Evolutionary conservation across 2,329 filamentous ascomycete species (phyloP).

Genomic region (Aspergillus amoenus): DNA sequence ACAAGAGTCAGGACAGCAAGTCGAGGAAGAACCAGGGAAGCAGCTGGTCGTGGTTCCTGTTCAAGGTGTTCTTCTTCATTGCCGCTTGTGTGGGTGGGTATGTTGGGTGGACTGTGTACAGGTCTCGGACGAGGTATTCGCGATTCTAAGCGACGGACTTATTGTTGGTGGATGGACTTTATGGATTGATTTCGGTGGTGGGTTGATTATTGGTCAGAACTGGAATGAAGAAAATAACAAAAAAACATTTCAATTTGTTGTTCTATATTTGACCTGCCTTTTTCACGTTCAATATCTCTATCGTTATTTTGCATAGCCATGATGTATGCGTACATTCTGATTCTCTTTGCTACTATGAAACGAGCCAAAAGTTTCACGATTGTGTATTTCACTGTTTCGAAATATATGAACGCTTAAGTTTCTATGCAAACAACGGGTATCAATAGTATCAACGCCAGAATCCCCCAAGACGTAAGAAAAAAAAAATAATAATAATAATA

Average conservation of each 20-base stretch:
- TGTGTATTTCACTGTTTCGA: neutral
- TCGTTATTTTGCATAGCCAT: constrained; percentile 23
- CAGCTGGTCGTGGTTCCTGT: constrained; percentile 70
- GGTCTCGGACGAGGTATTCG: constrained; percentile 56
- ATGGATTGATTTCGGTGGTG: neutral
- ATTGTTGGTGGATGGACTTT: neutral
- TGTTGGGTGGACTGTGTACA: constrained; percentile 80
- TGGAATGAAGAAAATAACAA: constrained; percentile 9
- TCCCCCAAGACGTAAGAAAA: neutral
- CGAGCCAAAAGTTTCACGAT: constrained; percentile 15
- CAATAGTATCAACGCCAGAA: neutral
- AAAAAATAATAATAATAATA: neutral
- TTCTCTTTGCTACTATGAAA: constrained; percentile 13
- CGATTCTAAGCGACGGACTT: constrained; percentile 29
- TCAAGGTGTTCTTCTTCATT: constrained; percentile 79
- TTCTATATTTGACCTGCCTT: neutral
- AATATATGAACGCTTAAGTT: neutral
- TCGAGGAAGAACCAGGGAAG: constrained; percentile 32
- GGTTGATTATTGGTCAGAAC: neutral
- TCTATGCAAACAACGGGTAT: constrained; percentile 6
- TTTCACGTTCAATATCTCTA: constrained; percentile 10
- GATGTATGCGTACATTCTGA: constrained; percentile 17
- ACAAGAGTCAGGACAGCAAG: too few species aligned
- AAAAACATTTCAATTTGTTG: constrained; percentile 9
- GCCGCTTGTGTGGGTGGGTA: constrained; percentile 71